Evolutionary conservation across 1,139 yeast species (phyloP).

Genomic region (Hanseniaspora sp.): DNA sequence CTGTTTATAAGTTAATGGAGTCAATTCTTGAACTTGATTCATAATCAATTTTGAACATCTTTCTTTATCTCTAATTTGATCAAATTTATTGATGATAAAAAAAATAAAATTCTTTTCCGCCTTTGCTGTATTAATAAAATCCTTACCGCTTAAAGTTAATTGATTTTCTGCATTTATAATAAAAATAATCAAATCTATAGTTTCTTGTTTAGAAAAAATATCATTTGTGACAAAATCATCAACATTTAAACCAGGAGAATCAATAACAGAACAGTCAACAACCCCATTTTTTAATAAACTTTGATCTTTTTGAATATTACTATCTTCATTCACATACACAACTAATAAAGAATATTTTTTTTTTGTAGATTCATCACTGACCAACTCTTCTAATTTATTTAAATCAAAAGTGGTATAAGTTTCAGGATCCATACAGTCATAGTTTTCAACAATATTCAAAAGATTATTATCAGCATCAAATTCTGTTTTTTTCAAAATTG

Average conservation of each 20-base stretch:
- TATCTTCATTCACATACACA: conserved; percentile 62
- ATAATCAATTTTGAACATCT: conserved; percentile 66
- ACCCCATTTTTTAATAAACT: conserved; percentile 80
- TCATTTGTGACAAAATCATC: conserved; percentile 92
- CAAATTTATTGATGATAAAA: conserved; percentile 88
- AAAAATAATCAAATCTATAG: conserved; percentile 89
- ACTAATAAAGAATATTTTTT: conserved; percentile 54
- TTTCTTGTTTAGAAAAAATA: conserved; percentile 92
- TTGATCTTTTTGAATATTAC: conserved; percentile 33
- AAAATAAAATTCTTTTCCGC: conserved; percentile 85
- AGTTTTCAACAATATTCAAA: conserved; percentile 27
- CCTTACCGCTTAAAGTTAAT: conserved; percentile 86
- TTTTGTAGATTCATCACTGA: conserved; percentile 39
- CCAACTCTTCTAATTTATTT: conserved; percentile 53
- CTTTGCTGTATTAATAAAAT: conserved; percentile 82
- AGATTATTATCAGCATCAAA: conserved; percentile 18
- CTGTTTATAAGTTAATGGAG: conserved; percentile 86
- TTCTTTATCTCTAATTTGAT: conserved; percentile 66
- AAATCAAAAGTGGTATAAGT: conserved; percentile 52
- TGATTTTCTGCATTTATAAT: conserved; percentile 96
- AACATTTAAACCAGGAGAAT: conserved; percentile 93
- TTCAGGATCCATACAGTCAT: conserved; percentile 50
- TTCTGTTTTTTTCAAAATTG: conserved; percentile 51
- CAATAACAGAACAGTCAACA: conserved; percentile 82
- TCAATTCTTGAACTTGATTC: conserved; percentile 74